Base-by-base conservation (phyloP, 768 basidiomycete genomes). In the Hericium alpestre region DNA sequence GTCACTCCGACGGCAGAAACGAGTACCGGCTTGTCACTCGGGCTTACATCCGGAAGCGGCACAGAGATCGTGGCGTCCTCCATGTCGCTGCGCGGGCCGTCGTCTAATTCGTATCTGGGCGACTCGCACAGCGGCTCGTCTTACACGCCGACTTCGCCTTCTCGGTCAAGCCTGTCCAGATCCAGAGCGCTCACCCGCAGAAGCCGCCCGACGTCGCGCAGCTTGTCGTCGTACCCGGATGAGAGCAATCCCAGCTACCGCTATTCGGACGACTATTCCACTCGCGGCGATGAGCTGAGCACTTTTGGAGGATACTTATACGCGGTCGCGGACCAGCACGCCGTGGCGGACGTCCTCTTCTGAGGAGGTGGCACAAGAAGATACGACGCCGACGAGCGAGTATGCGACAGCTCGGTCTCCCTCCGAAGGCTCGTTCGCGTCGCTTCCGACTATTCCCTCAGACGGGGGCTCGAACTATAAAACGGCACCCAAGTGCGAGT, bases 391-490 rank as follows among this genome's bases (percentile, higher is more conserved):
- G 43, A 54, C 62, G 11, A 61, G 56, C 1, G 56, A 78, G 1
- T 86, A 82, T 60, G 70, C 76, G 32, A 70, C 74, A 2, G 72
- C 77, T 4, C 75, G 78, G 0, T 72, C 75, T 0, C 78, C 79
- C 8, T 62, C 61, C 1, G 72, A 69, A 11, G 70, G 74, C 6
- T 83, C 82, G 0, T 82, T 79, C 66, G 73, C 72, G 56, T 83
- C 82, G 5, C 67, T 83, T 56, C 81, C 82, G 0, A 79, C 78
- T 3, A 83, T 83, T 59, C 82, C 82, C 12, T 82, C 79, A 4
- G 66, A 69, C 56, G 32, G 7, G 6, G 32, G 6, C 4, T 32
- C 32, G 8, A 32, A 32, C 32, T 72, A 69, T 57, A 64, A 66
- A 56, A 73, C 72, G 0, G 72, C 70, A 10, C 63, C 65, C 22